Conservation (phyloP, 2,329 filamentous ascomycete species). For the Teratosphaeria epicoccoides region DNA sequence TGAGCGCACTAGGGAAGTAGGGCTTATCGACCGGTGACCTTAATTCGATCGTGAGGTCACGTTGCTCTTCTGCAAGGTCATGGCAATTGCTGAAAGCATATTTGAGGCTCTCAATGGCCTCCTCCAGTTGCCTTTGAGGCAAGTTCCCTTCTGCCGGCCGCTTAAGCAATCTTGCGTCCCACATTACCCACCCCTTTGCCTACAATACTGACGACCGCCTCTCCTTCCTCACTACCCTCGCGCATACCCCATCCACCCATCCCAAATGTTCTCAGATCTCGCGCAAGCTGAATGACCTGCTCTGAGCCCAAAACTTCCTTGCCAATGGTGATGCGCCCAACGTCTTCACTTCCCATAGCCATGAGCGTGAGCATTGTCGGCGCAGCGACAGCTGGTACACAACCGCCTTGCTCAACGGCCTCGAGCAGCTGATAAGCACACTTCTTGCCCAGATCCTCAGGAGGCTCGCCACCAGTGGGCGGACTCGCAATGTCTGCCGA, state of each 20-base stretch:
- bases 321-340: constrained; percentile 74
- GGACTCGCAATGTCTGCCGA: constrained; percentile 72
- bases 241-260: constrained; percentile 83
- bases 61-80: too few relatives aligned
- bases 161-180: constrained; percentile 67
- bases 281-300: constrained; percentile 65
- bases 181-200: constrained; percentile 91
- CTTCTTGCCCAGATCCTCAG: constrained; percentile 80
- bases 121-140: too few relatives aligned
- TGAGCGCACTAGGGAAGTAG: too few relatives aligned
- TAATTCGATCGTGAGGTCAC: too few relatives aligned
- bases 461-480: constrained; percentile 66
- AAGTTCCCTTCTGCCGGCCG: too few relatives aligned
- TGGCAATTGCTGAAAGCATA: too few relatives aligned
- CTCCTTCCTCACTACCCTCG: constrained; percentile 51
- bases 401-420: constrained; percentile 70
- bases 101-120: too few relatives aligned
- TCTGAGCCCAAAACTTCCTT: constrained; percentile 73
- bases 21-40: too few relatives aligned
- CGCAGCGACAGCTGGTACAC: constrained; percentile 61
- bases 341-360: constrained; percentile 96
- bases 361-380: constrained; percentile 74
- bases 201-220: constrained; percentile 83
- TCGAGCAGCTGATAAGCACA: constrained; percentile 87
- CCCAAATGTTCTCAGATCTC: constrained; percentile 82